Evolutionary conservation across 2,329 filamentous ascomycete species (phyloP).

Genomic region (Colletotrichum godetiae): DNA sequence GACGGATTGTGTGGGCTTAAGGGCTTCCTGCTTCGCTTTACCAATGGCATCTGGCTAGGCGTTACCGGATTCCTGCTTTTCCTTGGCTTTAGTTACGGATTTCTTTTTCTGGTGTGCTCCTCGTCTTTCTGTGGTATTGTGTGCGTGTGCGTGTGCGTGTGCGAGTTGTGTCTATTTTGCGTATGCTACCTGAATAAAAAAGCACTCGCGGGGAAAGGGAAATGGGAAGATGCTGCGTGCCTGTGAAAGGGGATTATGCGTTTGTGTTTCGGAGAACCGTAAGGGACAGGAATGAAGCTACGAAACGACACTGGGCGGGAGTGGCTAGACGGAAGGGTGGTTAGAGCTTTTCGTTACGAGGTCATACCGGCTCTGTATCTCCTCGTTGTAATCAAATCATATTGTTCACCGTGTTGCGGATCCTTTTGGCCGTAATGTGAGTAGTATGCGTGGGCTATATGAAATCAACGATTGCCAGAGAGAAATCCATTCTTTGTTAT

Average conservation of each 20-base stretch:
- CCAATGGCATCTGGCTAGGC: conserved; percentile 36
- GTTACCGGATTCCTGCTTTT: conserved; percentile 34
- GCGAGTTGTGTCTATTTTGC: neutral
- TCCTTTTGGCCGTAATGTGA: neutral
- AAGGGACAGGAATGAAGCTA: conserved; percentile 6
- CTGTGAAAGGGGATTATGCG: neutral
- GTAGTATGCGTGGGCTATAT: too few species aligned
- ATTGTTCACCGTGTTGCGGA: neutral
- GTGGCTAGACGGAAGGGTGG: neutral
- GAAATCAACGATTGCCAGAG: too few species aligned
- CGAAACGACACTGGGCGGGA: neutral
- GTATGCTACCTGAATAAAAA: conserved; percentile 13
- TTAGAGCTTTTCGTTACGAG: neutral
- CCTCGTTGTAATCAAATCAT: neutral
- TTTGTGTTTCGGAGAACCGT: neutral
- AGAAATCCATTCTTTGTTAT: too few species aligned
- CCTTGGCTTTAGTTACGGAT: neutral
- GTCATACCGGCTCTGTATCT: neutral
- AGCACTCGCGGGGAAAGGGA: neutral
- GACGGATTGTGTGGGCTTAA: neutral
- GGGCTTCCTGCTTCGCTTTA: conserved; percentile 15
- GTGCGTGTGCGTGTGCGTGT: neutral
- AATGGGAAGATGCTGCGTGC: neutral
- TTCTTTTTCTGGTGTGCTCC: conserved; percentile 3
- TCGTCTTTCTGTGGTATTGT: conserved; percentile 9